phyloP scores from a whole-genome alignment of 768 basidiomycete genomes.

The button mushroom (Agaricus bisporus) region DNA sequence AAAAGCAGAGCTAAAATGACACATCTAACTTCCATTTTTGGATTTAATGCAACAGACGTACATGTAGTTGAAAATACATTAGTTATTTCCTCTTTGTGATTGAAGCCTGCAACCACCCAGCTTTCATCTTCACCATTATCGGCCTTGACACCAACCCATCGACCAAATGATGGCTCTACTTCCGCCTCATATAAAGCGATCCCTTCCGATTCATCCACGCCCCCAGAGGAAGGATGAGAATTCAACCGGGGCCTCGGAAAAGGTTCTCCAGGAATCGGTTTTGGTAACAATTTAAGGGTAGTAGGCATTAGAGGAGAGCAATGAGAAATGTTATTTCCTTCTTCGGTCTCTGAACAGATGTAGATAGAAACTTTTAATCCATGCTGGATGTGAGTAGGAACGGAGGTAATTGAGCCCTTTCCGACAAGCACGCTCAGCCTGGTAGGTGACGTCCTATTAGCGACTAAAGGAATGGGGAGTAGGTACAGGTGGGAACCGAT shows the following conservation, averaged over 20 bases:
- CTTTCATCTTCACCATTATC: slow-evolving; percentile 46
- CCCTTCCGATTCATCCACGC: slow-evolving; percentile 55
- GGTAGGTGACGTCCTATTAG: slow-evolving; percentile 8
- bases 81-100: slow-evolving; percentile 23
- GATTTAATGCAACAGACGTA: slow-evolving; percentile 25
- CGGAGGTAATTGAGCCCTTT: slow-evolving; percentile 44
- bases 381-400: slow-evolving; percentile 43
- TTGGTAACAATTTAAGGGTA: slow-evolving; percentile 57
- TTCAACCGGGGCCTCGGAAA: slow-evolving; percentile 71
- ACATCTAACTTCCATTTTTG: slow-evolving; percentile 11
- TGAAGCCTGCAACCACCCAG: slow-evolving; percentile 58
- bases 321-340: slow-evolving; percentile 16
- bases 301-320: slow-evolving; percentile 40
- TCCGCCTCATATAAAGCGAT: slow-evolving; percentile 55
- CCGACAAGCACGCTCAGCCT: slow-evolving; percentile 56
- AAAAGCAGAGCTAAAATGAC: slow-evolving; percentile 33
- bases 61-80: slow-evolving; percentile 33
- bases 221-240: slow-evolving; percentile 28
- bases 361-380: slow-evolving; percentile 43
- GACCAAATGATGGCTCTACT: slow-evolving; percentile 10
- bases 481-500: slow-evolving; percentile 39
- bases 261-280: slow-evolving; percentile 39
- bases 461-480: slow-evolving; percentile 34
- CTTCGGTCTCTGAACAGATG: slow-evolving; percentile 29
- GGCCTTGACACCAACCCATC: slow-evolving; percentile 49